A percentile compares a stretch with the other conserved stretches of the same genome.
Evolutionary conservation across 306 rosid species (phyloP).

Genomic region (Ormosia semicastrata): DNA sequence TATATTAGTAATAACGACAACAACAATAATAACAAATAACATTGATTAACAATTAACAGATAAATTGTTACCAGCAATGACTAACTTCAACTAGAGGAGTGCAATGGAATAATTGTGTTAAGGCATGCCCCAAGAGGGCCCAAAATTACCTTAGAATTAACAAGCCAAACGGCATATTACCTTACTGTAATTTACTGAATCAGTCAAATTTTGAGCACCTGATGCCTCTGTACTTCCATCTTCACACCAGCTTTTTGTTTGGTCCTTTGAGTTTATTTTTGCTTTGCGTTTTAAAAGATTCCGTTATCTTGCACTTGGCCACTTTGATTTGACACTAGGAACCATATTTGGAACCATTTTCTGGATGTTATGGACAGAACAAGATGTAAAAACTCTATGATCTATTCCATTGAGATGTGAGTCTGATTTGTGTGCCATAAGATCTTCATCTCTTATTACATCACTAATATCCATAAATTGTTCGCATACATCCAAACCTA

Average conservation of each 20-base stretch:
- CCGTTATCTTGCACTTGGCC: constrained; percentile 93
- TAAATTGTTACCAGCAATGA: constrained; percentile 7
- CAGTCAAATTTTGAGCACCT: constrained; percentile 54
- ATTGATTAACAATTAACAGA: neutral
- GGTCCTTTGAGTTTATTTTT: constrained; percentile 86
- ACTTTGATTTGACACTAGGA: constrained; percentile 76
- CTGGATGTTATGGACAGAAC: constrained; percentile 74
- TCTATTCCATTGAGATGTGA: constrained; percentile 62
- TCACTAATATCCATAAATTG: constrained; percentile 97
- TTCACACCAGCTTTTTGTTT: constrained; percentile 76
- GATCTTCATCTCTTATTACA: constrained; percentile 97
- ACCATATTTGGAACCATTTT: constrained; percentile 88
- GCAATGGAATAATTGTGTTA: neutral
- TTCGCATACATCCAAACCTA: constrained; percentile 93
- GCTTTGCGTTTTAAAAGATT: constrained; percentile 97
- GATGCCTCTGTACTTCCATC: constrained; percentile 70
- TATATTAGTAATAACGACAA: neutral
- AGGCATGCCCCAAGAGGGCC: constrained; percentile 1
- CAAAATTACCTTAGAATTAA: constrained; percentile 8
- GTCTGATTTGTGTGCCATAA: constrained; percentile 60
- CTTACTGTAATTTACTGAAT: constrained; percentile 56
- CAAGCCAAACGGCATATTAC: constrained; percentile 39
- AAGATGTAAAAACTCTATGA: constrained; percentile 66
- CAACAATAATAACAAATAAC: neutral
- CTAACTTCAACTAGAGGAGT: neutral